Base-by-base conservation (phyloP, 768 basidiomycete species). In the Mycena polygramma region DNA sequence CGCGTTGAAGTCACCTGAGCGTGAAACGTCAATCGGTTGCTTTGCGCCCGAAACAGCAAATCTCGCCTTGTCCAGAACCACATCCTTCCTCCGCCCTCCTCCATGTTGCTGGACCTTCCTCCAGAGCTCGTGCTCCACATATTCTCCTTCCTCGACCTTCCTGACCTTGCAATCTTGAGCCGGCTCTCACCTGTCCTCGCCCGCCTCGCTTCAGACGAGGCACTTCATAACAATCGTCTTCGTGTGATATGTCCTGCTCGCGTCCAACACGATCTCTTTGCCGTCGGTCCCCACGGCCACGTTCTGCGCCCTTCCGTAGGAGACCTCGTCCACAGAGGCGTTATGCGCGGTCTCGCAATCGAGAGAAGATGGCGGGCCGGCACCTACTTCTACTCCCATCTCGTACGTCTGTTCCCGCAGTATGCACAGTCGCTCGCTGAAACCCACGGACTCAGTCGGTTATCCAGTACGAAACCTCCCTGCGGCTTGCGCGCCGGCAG, bases 121-220 rank as follows among this genome's bases (percentile, higher is more conserved):
- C 81, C 85, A 30, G 92, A 93, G 77, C 80, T 87, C 41, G 69
- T 89, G 35, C 83, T 92, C 53, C 81, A 90, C 73, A 91, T 92
- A 37, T 80, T 92, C 53, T 89, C 90, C 0, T 94, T 88, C 77
- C 83, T 94, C 63, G 93, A 94, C 78, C 79, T 93, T 8, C 92
- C 93, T 0, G 93, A 94, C 76, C 85, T 93, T 54, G 86, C 86
- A 55, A 75, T 83, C 1, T 77, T 92, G 48, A 84, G 87, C 10
- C 85, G 81, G 63, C 82, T 86, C 35, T 85, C 82, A 60, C 87
- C 84, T 35, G 69, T 77, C 26, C 82, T 93, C 9, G 83, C 84
- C 10, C 76, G 75, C 9, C 81, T 93, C 60, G 86, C 90, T 14
- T 77, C 83, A 9, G 92, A 94, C 77, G 91, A 89, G 0, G 85